These are phyloP conservation scores for Aspergillus sp. DNA, from an alignment of 2,329 filamentous ascomycete genomes.

Conservation along the genomic window DNA sequence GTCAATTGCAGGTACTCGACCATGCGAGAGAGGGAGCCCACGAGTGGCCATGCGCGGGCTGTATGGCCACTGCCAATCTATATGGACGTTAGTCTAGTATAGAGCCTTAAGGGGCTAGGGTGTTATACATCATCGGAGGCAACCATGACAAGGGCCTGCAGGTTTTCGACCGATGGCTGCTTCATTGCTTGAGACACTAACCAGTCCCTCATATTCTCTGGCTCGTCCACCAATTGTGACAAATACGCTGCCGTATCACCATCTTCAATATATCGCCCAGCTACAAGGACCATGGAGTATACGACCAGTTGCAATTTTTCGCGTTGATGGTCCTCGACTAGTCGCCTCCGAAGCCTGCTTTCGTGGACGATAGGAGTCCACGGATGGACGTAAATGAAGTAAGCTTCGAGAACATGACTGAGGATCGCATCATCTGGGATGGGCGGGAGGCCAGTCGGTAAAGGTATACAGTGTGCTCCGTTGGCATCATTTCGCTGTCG, in stretches of 20 bases:
- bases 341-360: constrained; percentile 25
- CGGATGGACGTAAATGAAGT: constrained; percentile 43
- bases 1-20: constrained; percentile 40
- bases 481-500: constrained; percentile 6
- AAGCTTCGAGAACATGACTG: constrained; percentile 35
- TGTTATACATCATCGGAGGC: constrained; percentile 36
- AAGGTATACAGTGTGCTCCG: background rate
- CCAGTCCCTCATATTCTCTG: constrained; percentile 10
- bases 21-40: constrained; percentile 38
- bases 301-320: constrained; percentile 31
- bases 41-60: constrained; percentile 36
- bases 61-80: constrained; percentile 33
- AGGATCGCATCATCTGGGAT: constrained; percentile 18
- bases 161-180: constrained; percentile 25
- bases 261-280: constrained; percentile 33
- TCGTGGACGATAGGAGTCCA: constrained; percentile 44
- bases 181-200: constrained; percentile 16
- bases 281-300: constrained; percentile 39
- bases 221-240: background rate
- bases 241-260: background rate
- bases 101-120: background rate
- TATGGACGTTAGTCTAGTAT: background rate
- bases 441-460: background rate
- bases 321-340: constrained; percentile 22
- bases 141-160: constrained; percentile 31